Evolutionary conservation across 805 yeast genomes (phyloP).

Genomic region (Saturnispora galanensis): DNA sequence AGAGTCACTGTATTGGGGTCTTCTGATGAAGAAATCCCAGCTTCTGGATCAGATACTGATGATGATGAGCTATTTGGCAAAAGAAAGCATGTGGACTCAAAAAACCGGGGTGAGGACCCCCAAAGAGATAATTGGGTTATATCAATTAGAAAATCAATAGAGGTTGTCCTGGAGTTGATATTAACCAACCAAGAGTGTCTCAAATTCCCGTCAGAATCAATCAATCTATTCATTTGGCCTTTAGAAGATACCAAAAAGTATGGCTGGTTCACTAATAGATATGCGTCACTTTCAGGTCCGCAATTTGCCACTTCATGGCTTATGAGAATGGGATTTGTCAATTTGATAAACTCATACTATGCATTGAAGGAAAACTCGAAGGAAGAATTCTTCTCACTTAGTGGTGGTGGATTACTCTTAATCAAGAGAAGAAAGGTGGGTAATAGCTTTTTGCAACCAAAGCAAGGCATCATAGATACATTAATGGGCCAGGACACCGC

Average conservation of each 20-base stretch:
- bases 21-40: constrained; percentile 9
- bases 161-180: constrained; percentile 14
- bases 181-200: constrained; percentile 10
- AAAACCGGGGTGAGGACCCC: neutral
- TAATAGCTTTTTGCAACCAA: neutral
- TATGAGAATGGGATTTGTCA: constrained; percentile 26
- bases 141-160: constrained; percentile 12
- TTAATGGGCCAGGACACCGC: constrained; percentile 1
- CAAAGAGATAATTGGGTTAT: neutral
- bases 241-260: neutral
- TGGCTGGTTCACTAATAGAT: constrained; percentile 20
- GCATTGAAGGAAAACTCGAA: constrained; percentile 13
- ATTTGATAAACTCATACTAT: constrained; percentile 27
- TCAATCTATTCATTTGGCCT: constrained; percentile 13
- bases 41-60: constrained; percentile 1
- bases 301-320: constrained; percentile 31
- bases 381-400: neutral
- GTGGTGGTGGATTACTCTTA: neutral
- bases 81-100: neutral
- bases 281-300: constrained; percentile 8
- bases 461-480: neutral
- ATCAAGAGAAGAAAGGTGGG: constrained; percentile 3
- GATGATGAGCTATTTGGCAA: neutral
- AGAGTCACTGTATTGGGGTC: constrained; percentile 1
- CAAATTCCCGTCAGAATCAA: constrained; percentile 7